Conservation (phyloP, 2,329 filamentous ascomycete genomes). For the Ceratocystis eucalypticola region DNA sequence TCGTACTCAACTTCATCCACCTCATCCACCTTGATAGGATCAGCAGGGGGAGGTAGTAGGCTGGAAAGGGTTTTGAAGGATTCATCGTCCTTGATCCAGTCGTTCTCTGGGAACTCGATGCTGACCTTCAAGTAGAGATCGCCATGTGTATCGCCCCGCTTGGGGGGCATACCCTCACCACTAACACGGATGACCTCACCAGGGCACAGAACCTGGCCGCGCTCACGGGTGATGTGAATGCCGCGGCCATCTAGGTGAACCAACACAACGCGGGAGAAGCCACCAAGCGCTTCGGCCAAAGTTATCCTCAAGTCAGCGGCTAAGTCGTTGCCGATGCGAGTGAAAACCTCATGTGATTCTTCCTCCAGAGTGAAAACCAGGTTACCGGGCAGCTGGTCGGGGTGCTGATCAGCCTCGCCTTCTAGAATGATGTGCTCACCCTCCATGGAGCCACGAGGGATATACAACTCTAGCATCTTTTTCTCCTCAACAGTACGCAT, state of each 20-base stretch:
- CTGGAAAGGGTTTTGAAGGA: slow-evolving; percentile 58
- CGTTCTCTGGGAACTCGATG: slow-evolving; percentile 76
- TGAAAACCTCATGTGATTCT: slow-evolving; percentile 67
- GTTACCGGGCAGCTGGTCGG: slow-evolving; percentile 79
- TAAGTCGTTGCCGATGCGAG: slow-evolving; percentile 71
- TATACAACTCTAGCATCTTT: slow-evolving; percentile 93
- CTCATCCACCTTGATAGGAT: slow-evolving; percentile 54
- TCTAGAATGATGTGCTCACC: slow-evolving; percentile 83
- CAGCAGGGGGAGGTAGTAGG: slow-evolving; percentile 53
- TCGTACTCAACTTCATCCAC: slow-evolving; percentile 83
- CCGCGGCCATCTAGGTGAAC: slow-evolving; percentile 90
- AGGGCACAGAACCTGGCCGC: slow-evolving; percentile 70
- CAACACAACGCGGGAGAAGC: slow-evolving; percentile 80
- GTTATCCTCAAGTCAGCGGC: slow-evolving; percentile 69
- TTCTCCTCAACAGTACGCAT: slow-evolving; percentile 73
- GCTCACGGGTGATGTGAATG: slow-evolving; percentile 64
- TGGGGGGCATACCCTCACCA: slow-evolving; percentile 90
- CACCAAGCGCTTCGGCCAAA: slow-evolving; percentile 69
- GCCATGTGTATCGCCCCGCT: slow-evolving; percentile 69
- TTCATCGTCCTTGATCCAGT: slow-evolving; percentile 63
- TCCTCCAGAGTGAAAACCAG: slow-evolving; percentile 83
- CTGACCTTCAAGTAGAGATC: slow-evolving; percentile 80
- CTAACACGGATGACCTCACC: slow-evolving; percentile 72
- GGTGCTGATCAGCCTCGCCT: slow-evolving; percentile 86
- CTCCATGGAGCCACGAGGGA: slow-evolving; percentile 72